Base-by-base conservation (phyloP, 2,329 filamentous ascomycete species). In the Thielaviopsis musarum region DNA sequence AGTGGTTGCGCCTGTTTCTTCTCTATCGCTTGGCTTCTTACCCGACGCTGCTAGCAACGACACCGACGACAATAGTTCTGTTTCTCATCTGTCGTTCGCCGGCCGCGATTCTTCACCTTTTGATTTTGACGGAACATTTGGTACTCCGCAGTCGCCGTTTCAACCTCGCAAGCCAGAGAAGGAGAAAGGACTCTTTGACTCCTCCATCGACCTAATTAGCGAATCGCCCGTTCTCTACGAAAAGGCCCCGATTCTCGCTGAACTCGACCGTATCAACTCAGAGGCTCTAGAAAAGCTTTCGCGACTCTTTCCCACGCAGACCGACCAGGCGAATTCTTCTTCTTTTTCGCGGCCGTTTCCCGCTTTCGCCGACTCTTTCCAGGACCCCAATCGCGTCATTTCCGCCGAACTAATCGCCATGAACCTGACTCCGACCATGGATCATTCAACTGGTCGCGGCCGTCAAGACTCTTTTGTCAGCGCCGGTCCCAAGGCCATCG, bases 391-490 rank as follows among this genome's bases (percentile, higher is more conserved):
- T 51, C 24, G 57, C 51, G 45, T 5, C 7, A 63, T 67, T 61
- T 65, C 66, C 60, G 64, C 71, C 64, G 65, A 66, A 69, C 56
- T 57, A 51, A 60, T 72, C 72, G 69, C 76, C 58, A 83, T 83
- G 77, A 82, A 81, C 64, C 78, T 80, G 65, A 79, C 78, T 65
- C 75, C 77, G 59, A 72, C 75, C 63, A 77, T 81, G 66, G 80
- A 84, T 70, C 72, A 76, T 61, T 69, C 70, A 69, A 74, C 80
- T 72, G 73, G 76, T 71, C 79, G 78, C 68, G 74, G 70, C 69
- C 77, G 80, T 65, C 79, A 83, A 69, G 81, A 84, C 72, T 84
- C 81, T 58, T 84, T 84, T 69, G 79, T 81, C 69, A 81, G 79
- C 71, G 78, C 79, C 61, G 80, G 80, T 55, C 79, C 82, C 22